phyloP scores from a whole-genome alignment of 78 protist genomes.

The Cavenderia fasciculata region DNA sequence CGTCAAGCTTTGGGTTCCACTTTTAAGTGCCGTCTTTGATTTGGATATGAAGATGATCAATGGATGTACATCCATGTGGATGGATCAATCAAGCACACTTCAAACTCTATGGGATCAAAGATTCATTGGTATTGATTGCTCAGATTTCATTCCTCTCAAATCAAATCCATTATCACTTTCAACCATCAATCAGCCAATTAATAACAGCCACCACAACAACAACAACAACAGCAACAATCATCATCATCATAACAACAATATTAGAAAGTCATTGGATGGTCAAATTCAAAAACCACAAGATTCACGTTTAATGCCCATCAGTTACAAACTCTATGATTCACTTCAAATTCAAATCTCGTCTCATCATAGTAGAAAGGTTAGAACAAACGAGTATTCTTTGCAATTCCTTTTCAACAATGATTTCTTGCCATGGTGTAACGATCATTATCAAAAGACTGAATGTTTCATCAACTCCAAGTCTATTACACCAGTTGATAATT shows the following conservation, averaged over 20 bases:
- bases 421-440: background rate
- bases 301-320: too few species aligned
- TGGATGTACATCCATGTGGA: background rate
- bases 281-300: too few species aligned
- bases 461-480: background rate
- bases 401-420: background rate
- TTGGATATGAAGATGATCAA: background rate
- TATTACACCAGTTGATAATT: background rate
- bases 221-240: too few species aligned
- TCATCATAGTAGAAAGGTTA: background rate
- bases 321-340: background rate
- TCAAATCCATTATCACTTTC: too few species aligned
- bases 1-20: too few species aligned
- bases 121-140: background rate
- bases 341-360: conserved; percentile 21
- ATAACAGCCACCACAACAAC: too few species aligned
- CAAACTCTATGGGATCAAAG: background rate
- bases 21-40: too few species aligned
- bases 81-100: background rate
- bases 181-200: too few species aligned
- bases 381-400: background rate
- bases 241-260: too few species aligned
- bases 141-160: too few species aligned
- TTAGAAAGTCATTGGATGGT: too few species aligned
- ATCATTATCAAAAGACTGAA: background rate